Conservation (phyloP, 306 rosid species). For the Castanopsis chinensis region DNA sequence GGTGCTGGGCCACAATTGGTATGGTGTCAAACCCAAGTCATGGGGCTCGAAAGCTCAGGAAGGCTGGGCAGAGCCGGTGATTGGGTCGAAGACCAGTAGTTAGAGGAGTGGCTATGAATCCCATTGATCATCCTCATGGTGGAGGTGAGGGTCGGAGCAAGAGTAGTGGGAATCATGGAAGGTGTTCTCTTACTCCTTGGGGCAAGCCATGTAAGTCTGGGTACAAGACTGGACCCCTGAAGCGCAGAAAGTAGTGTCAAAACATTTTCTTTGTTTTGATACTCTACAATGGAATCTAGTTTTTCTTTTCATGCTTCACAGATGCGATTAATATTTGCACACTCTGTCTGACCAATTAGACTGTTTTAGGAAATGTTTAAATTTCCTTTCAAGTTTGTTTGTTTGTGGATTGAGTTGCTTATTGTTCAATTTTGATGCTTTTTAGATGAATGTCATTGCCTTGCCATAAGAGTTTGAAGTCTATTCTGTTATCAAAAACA, state of each 20-base stretch:
- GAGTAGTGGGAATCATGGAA: conserved; percentile 61
- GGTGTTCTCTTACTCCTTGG: conserved; percentile 69
- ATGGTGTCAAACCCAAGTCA: conserved; percentile 80
- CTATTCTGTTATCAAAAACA: background rate
- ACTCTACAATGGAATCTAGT: conserved; percentile 4
- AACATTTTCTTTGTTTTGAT: conserved; percentile 11
- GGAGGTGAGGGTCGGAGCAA: conserved; percentile 88
- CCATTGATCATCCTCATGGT: conserved; percentile 85
- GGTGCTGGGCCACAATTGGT: conserved; percentile 77
- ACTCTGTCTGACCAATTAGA: background rate
- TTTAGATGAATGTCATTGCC: background rate
- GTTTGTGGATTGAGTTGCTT: background rate
- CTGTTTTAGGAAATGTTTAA: background rate
- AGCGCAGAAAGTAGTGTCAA: conserved; percentile 47
- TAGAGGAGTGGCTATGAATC: conserved; percentile 92
- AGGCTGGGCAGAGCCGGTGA: conserved; percentile 87
- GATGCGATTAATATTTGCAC: background rate
- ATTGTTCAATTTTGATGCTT: background rate
- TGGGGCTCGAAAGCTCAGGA: conserved; percentile 59
- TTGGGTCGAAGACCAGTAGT: conserved; percentile 72
- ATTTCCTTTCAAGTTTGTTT: background rate
- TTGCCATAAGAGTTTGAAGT: background rate
- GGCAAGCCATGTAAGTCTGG: conserved; percentile 84
- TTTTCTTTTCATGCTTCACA: background rate
- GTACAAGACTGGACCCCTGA: conserved; percentile 72